These are phyloP conservation scores for Plasmodium relictum DNA, from an alignment of 169 alveolate species.

Conservation along the genomic window DNA sequence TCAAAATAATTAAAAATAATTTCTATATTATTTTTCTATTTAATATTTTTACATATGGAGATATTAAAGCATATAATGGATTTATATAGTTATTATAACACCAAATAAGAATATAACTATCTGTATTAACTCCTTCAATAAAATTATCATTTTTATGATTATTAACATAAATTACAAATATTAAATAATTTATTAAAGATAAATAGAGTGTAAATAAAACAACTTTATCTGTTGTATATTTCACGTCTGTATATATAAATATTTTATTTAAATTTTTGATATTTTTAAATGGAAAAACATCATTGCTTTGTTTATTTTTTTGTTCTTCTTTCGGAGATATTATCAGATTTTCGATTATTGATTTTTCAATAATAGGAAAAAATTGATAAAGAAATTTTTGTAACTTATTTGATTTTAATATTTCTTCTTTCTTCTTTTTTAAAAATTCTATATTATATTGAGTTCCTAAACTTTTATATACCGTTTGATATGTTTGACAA, in stretches of 20 bases:
- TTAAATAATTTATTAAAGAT: slow-evolving; percentile 50
- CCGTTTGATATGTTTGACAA: slow-evolving; percentile 50
- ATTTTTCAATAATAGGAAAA: slow-evolving; percentile 64
- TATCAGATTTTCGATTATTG: slow-evolving; percentile 50
- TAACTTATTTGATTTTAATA: slow-evolving; percentile 45
- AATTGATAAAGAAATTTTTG: slow-evolving; percentile 52
- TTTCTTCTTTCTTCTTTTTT: slow-evolving; percentile 69
- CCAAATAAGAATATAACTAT: slow-evolving; percentile 73
- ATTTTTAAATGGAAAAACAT: slow-evolving; percentile 42
- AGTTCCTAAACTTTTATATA: slow-evolving; percentile 47
- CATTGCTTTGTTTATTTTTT: slow-evolving; percentile 17
- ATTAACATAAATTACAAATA: slow-evolving; percentile 46
- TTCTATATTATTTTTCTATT: background rate
- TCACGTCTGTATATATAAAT: slow-evolving; percentile 74
- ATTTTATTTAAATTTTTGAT: slow-evolving; percentile 65
- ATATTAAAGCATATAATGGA: slow-evolving; percentile 63
- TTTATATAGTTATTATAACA: slow-evolving; percentile 61
- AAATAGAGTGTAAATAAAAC: slow-evolving; percentile 50
- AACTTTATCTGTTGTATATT: slow-evolving; percentile 68
- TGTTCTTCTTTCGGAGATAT: slow-evolving; percentile 23
- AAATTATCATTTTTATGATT: slow-evolving; percentile 56
- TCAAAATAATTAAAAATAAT: background rate
- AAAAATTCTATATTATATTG: slow-evolving; percentile 71
- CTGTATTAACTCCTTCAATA: slow-evolving; percentile 75
- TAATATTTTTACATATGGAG: slow-evolving; percentile 66